These are phyloP conservation scores for Cryptococcus floricola DNA, from an alignment of 1,284 basidiomycete species.

Conservation along the genomic window DNA sequence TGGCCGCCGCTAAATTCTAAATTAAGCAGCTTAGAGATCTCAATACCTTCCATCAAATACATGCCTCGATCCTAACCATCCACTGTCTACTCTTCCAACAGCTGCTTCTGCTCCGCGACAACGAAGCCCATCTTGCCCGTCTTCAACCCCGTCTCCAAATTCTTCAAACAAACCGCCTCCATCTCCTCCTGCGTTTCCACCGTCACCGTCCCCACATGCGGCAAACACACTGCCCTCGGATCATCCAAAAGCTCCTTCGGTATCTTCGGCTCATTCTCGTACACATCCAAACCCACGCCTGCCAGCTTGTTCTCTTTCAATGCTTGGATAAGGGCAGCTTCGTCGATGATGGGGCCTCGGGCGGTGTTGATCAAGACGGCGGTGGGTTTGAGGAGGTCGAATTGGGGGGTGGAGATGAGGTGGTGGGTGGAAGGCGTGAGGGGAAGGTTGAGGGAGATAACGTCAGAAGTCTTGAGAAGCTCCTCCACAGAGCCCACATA, in stretches of 20 bases:
- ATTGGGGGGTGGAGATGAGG: slow-evolving; percentile 16
- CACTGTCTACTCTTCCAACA: neutral
- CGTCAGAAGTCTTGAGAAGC: slow-evolving; percentile 16
- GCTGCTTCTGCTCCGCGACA: slow-evolving; percentile 19
- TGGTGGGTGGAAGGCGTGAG: slow-evolving; percentile 16
- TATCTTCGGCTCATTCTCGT: slow-evolving; percentile 23
- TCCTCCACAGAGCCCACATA: slow-evolving; percentile 35
- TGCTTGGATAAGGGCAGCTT: slow-evolving; percentile 21
- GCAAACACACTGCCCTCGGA: slow-evolving; percentile 20
- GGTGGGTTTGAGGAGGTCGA: slow-evolving; percentile 18
- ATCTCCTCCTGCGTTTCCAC: slow-evolving; percentile 7
- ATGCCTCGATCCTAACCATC: no score
- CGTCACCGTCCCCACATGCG: slow-evolving; percentile 29
- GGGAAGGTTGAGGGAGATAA: slow-evolving; percentile 26
- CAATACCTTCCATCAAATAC: no score
- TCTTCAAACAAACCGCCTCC: slow-evolving; percentile 26
- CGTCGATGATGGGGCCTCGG: slow-evolving; percentile 31
- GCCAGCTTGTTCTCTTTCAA: slow-evolving; percentile 66
- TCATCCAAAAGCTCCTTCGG: slow-evolving; percentile 23
- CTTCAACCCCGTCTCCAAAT: slow-evolving; percentile 16
- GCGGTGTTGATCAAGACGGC: slow-evolving; percentile 32
- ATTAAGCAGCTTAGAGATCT: no score
- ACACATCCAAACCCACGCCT: slow-evolving; percentile 70
- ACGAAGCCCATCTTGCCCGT: slow-evolving; percentile 17
- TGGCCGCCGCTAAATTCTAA: no score